These are phyloP conservation scores for Coffea humblotiana DNA, from an alignment of 305 asterid genomes.

Conservation along the genomic window DNA sequence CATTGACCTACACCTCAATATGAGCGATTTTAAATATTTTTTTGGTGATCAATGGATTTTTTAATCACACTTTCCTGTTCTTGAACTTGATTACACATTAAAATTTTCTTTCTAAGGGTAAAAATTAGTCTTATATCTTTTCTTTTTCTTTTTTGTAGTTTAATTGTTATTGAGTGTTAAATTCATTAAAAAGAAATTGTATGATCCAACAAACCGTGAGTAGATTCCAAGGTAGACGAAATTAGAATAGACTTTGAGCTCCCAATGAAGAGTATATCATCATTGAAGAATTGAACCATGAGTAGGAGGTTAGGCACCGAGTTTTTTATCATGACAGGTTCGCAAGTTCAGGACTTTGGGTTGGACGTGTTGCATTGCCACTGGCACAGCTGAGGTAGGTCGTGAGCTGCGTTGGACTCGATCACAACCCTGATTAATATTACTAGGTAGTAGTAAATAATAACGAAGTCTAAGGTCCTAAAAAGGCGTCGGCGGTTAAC, in stretches of 20 bases:
- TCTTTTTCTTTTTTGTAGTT: background rate
- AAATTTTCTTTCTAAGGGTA: background rate
- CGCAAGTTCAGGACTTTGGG: background rate
- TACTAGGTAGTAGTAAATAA: background rate
- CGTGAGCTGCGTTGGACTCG: background rate
- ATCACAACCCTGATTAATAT: background rate
- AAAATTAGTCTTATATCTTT: background rate
- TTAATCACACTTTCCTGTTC: no score
- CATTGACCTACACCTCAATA: no score
- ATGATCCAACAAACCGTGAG: background rate
- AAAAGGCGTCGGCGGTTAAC: constrained; percentile 32
- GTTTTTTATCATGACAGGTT: background rate
- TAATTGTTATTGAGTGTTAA: background rate
- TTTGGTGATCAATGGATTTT: no score
- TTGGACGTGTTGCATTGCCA: background rate
- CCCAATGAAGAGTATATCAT: background rate
- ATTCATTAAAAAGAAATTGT: background rate
- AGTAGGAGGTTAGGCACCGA: background rate
- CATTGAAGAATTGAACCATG: background rate
- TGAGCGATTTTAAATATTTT: no score
- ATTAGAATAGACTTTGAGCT: background rate
- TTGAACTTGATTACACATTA: background rate
- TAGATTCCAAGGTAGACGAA: background rate
- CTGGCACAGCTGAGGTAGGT: background rate
- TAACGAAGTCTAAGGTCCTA: background rate